Conservation (phyloP, 2,329 filamentous ascomycete species). For the Hirsutella minnesotensis region DNA sequence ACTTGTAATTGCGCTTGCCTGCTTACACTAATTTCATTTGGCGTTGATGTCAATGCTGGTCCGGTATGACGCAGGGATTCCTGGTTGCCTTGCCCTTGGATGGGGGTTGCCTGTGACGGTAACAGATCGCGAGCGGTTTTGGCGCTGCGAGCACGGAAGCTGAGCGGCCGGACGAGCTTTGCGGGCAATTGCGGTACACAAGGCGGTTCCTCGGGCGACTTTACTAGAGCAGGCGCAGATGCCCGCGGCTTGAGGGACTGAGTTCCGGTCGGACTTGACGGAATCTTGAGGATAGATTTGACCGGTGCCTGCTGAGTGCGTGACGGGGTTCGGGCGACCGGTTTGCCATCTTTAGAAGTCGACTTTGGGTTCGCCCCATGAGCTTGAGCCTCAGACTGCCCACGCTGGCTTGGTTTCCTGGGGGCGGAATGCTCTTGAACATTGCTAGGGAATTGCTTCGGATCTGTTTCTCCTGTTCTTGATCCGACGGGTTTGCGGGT, state of each 20-base stretch:
- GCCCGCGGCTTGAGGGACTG: slow-evolving; percentile 3
- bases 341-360: neutral
- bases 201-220: slow-evolving; percentile 4
- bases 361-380: neutral
- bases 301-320: neutral
- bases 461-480: neutral
- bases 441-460: no score
- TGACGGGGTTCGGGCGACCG: neutral
- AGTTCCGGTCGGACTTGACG: neutral
- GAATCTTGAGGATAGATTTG: neutral
- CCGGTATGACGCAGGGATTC: neutral
- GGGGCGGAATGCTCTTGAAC: no score
- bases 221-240: slow-evolving; percentile 15
- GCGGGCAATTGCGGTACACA: slow-evolving; percentile 10
- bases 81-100: neutral
- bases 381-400: neutral
- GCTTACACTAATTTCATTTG: neutral
- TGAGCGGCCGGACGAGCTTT: slow-evolving; percentile 24
- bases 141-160: slow-evolving; percentile 24
- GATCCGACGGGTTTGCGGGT: slow-evolving; percentile 2
- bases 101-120: slow-evolving; percentile 2
- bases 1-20: slow-evolving; percentile 1
- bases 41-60: neutral
- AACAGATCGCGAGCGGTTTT: slow-evolving; percentile 10
- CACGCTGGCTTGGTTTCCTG: no score